phyloP scores from a whole-genome alignment of 805 yeast genomes.

The Wickerhamomyces hampshirensis region DNA sequence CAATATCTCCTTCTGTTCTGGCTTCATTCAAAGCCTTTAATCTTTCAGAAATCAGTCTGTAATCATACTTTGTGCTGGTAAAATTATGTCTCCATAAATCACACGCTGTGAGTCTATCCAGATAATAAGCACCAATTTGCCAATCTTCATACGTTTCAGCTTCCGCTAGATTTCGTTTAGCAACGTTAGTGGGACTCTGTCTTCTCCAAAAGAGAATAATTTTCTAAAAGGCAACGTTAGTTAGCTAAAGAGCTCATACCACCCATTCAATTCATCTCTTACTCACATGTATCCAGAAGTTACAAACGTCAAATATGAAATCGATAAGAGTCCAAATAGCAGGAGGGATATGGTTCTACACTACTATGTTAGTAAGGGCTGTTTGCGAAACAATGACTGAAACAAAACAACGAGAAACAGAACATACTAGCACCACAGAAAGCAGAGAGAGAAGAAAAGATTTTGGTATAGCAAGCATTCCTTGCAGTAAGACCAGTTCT shows the following conservation, averaged over 20 bases:
- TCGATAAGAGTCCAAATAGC: conserved; percentile 35
- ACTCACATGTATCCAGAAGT: conserved; percentile 34
- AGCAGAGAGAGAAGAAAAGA: conserved; percentile 13
- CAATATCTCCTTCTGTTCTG: conserved; percentile 48
- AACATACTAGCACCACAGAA: conserved; percentile 16
- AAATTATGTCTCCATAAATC: conserved; percentile 80
- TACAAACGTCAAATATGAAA: conserved; percentile 36
- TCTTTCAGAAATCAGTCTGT: conserved; percentile 72
- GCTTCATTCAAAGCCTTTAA: conserved; percentile 59
- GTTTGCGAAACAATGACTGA: neutral
- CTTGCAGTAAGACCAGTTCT: too few relatives aligned
- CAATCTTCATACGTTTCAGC: conserved; percentile 67
- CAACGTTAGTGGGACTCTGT: conserved; percentile 42
- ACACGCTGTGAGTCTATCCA: conserved; percentile 49
- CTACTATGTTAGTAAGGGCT: conserved; percentile 2
- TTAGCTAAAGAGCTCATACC: conserved; percentile 18
- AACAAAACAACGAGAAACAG: neutral
- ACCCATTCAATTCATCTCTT: neutral
- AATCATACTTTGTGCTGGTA: conserved; percentile 77
- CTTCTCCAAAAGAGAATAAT: conserved; percentile 21
- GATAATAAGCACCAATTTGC: conserved; percentile 46
- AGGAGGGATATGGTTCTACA: conserved; percentile 36
- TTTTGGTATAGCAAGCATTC: conserved; percentile 12
- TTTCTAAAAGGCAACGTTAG: conserved; percentile 12
- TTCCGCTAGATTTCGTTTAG: conserved; percentile 41